Base-by-base conservation (phyloP, 768 basidiomycete genomes). In the Boletus rubescentipes region DNA sequence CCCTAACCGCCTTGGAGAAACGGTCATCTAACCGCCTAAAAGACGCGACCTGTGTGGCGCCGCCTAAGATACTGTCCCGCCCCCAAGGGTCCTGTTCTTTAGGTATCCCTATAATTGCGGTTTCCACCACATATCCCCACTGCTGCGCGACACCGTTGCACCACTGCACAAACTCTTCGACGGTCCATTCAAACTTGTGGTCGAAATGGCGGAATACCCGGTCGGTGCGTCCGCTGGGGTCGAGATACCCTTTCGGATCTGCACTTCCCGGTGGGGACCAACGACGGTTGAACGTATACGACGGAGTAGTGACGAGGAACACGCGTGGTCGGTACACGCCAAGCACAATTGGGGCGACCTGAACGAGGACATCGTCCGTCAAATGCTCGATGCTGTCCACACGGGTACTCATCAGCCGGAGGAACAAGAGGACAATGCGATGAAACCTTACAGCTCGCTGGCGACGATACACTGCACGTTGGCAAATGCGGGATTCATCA, bases 141-240 rank as follows among this genome's bases (percentile, higher is more conserved):
- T 81, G 77, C 5, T 63, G 64, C 0, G 87, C 89, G 2, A 72
- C 73, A 0, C 62, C 64, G 11, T 69, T 57, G 63, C 91, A 92
- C 83, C 86, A 89, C 15, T 58, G 60, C 18, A 65, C 61, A 64
- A 92, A 96, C 62, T 95, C 93, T 3, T 82, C 81, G 0, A 71
- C 65, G 0, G 91, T 93, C 88, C 89, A 95, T 67, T 96, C 93
- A 57, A 94, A 92, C 61, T 93, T 88, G 69, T 96, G 93, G 59
- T 94, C 93, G 21, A 70, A 54, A 64, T 95, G 91, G 20, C 93
- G 78, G 73, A 93, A 94, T 29, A 88, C 69, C 1, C 92, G 81
- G 43, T 79, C 65, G 0, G 91, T 93, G 16, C 88, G 81, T 14
- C 77, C 74, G 0, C 91, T 93, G 3, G 93, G 91, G 69, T 95